Evolutionary conservation across 768 basidiomycete genomes (phyloP), one percentile per base, ranked within the genome.

Genomic region (Rhodotorula paludigena): DNA sequence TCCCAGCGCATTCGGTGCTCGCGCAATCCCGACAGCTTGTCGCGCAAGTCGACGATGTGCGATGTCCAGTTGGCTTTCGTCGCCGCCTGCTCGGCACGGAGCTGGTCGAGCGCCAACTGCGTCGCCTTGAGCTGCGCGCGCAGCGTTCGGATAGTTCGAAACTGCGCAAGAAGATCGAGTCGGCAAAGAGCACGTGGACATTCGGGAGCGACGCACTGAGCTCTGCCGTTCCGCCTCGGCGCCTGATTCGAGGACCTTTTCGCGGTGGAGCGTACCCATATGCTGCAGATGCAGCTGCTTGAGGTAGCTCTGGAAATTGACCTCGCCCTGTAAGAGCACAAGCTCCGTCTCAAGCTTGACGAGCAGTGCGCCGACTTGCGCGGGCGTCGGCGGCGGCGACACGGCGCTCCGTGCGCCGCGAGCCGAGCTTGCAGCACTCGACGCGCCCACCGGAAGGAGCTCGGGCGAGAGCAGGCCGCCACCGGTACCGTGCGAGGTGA

Each of bases 261-360:
- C 86, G 70, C 87, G 83, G 73, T 89, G 87, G 49, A 92, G 79
- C 47, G 86, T 83, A n/a, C 87, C 88, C 57, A 92, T 87, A 74
- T 91, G 89, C 75, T 85, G 85, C 58, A 87, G 83, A 65, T 90
- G 89, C 78, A 90, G 86, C 69, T 88, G 82, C 64, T 88, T 86
- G 48, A 88, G 80, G 88, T 89, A 92, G 33, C 87, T 80, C 79
- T 92, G 88, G 67, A 91, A 89, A 75, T 90, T 89, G 48, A 92
- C 84, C 71, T 92, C 89, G 75, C 86, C 89, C 56, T 87, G 82
- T 36, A 92, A 80, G 36, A 90, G 77, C 5, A 90, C 77, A 3
- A 88, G 82, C 74, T 92, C 89, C 51, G 87, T 82, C 77, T 92
- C 90, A 64, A 92, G 80, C 11, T 80, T 82, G 21, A 86, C 83